phyloP scores from a whole-genome alignment of 1,284 basidiomycete genomes.

The Xerocomus minutiporus region DNA sequence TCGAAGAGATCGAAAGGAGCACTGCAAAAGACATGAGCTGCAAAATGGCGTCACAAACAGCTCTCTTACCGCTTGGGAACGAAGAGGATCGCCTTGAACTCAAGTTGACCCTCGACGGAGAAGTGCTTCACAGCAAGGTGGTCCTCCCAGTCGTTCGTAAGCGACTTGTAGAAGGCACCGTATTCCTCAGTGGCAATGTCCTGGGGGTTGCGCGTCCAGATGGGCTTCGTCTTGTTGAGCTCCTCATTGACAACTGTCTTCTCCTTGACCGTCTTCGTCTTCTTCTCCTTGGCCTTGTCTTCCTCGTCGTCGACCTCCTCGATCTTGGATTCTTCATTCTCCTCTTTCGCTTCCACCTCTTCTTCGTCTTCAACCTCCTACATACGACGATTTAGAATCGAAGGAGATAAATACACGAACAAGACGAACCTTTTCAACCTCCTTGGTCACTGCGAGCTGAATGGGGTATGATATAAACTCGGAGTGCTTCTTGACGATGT shows the following conservation, averaged over 20 bases:
- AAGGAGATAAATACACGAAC: background rate
- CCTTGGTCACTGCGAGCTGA: conserved; percentile 97
- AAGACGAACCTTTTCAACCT: conserved; percentile 85
- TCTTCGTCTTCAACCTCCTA: conserved; percentile 88
- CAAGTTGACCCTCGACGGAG: conserved; percentile 99
- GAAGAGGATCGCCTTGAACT: conserved; percentile 99
- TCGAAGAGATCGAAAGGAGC: conserved; percentile 99
- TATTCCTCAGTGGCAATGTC: conserved; percentile 96
- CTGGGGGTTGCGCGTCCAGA: conserved; percentile 97
- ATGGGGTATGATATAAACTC: conserved; percentile 99
- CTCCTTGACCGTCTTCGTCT: conserved; percentile 98
- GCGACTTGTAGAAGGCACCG: conserved; percentile 96
- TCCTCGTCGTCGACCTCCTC: conserved; percentile 82
- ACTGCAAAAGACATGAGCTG: conserved; percentile 37
- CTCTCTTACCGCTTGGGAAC: conserved; percentile 84
- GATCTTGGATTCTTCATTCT: conserved; percentile 67
- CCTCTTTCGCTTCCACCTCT: conserved; percentile 61
- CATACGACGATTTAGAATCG: conserved; percentile 2
- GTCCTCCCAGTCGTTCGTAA: conserved; percentile 99
- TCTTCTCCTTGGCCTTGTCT: conserved; percentile 86
- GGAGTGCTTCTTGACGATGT: conserved; percentile 99
- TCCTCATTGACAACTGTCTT: conserved; percentile 89
- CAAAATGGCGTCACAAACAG: background rate
- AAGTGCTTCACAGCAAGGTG: conserved; percentile 99
- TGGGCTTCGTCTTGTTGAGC: conserved; percentile 99